Evolutionary conservation across 768 basidiomycete genomes (phyloP).

Genomic region (Amanita muscaria): DNA sequence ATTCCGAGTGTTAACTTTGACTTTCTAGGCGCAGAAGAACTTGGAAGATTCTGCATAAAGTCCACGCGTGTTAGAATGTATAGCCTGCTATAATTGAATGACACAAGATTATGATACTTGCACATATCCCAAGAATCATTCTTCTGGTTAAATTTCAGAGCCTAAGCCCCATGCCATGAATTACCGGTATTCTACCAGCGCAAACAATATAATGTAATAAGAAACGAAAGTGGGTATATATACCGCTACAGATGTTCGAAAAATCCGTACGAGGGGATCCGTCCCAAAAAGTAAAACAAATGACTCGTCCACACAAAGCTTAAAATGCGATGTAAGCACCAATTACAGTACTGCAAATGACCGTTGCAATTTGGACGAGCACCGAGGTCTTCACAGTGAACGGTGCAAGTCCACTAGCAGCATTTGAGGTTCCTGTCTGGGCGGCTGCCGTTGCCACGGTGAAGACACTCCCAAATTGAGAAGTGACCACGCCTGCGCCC

Average conservation of each 20-base stretch:
- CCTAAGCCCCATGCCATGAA: too few species aligned
- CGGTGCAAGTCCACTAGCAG: slow-evolving; percentile 17
- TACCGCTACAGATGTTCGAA: too few species aligned
- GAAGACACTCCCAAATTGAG: slow-evolving; percentile 44
- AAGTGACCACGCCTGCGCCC: slow-evolving; percentile 35
- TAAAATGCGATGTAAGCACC: slow-evolving; percentile 33
- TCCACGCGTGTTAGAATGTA: neutral
- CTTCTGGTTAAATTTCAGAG: too few species aligned
- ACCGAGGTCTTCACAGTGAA: slow-evolving; percentile 22
- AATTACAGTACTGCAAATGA: slow-evolving; percentile 30
- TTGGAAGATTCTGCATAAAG: slow-evolving; percentile 27
- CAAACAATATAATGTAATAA: too few species aligned
- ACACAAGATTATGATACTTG: too few species aligned
- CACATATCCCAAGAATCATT: too few species aligned
- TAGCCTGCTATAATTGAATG: neutral
- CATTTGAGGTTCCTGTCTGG: slow-evolving; percentile 16
- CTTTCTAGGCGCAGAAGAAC: slow-evolving; percentile 54
- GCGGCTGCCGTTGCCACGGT: slow-evolving; percentile 36
- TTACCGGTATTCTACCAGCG: too few species aligned
- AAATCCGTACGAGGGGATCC: too few species aligned
- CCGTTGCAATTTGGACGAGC: slow-evolving; percentile 25
- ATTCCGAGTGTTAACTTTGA: neutral
- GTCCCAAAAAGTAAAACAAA: neutral
- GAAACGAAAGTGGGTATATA: too few species aligned
- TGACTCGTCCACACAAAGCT: slow-evolving; percentile 3